Percentiles rank a stretch among this genome's conserved stretches.
These are phyloP conservation scores for Chalciporus chontae DNA, from an alignment of 768 basidiomycete species.

Conservation along the genomic window DNA sequence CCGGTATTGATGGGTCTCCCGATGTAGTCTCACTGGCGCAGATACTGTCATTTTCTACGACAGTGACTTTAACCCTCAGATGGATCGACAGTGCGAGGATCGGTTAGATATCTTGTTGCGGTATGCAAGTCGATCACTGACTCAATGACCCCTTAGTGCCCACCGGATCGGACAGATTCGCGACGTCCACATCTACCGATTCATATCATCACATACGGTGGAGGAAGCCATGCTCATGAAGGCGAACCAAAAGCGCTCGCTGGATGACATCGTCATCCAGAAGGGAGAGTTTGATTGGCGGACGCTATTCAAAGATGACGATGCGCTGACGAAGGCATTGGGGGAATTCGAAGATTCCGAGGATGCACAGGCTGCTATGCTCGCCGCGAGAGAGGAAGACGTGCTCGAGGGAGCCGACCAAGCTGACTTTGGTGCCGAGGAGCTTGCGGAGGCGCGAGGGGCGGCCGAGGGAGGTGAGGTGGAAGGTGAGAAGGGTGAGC, in stretches of 20 bases:
- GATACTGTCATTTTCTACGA: slow-evolving; percentile 98
- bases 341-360: slow-evolving; percentile 87
- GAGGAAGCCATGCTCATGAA: slow-evolving; percentile 96
- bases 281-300: slow-evolving; percentile 96
- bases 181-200: slow-evolving; percentile 94
- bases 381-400: slow-evolving; percentile 72
- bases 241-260: slow-evolving; percentile 93
- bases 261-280: slow-evolving; percentile 90
- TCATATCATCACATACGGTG: slow-evolving; percentile 85
- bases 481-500: slow-evolving; percentile 32
- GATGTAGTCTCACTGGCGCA: slow-evolving; percentile 69
- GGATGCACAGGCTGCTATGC: slow-evolving; percentile 75
- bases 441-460: slow-evolving; percentile 23
- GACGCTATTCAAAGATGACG: slow-evolving; percentile 64
- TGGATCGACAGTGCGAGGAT: slow-evolving; percentile 97
- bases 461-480: slow-evolving; percentile 34
- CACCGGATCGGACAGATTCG: slow-evolving; percentile 98
- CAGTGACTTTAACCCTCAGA: slow-evolving; percentile 95
- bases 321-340: slow-evolving; percentile 66
- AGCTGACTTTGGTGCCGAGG: slow-evolving; percentile 68
- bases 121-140: background rate
- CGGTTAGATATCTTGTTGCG: slow-evolving; percentile 42
- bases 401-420: slow-evolving; percentile 75
- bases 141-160: slow-evolving; percentile 47
- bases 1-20: slow-evolving; percentile 17